These are phyloP conservation scores for Hydnomerulius pinastri DNA, from an alignment of 768 basidiomycete genomes.

Conservation along the genomic window DNA sequence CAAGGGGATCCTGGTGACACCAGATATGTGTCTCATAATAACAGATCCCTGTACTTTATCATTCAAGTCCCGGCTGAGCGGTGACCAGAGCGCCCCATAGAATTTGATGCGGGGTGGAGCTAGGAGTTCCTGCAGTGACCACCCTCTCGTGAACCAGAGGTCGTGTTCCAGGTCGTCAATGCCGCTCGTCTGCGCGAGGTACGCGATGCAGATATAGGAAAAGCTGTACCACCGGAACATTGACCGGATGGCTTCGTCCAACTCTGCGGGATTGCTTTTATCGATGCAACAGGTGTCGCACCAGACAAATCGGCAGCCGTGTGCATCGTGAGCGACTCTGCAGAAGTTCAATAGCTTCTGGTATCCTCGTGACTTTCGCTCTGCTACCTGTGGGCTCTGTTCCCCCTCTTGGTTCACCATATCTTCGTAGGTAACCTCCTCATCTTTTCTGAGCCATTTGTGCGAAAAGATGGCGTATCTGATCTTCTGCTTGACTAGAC, in stretches of 20 bases:
- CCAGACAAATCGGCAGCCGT: slow-evolving; percentile 11
- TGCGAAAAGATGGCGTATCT: slow-evolving; percentile 11
- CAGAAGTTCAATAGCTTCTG: slow-evolving; percentile 6
- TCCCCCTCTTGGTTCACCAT: background rate
- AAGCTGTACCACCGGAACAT: slow-evolving; percentile 17
- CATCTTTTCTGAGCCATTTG: slow-evolving; percentile 2
- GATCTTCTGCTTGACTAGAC: background rate
- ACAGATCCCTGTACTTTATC: background rate
- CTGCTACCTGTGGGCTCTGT: background rate
- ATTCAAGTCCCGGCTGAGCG: background rate
- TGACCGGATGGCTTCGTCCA: slow-evolving; percentile 13
- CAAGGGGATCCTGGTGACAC: slow-evolving; percentile 3
- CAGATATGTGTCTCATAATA: slow-evolving; percentile 3
- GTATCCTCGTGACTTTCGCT: background rate
- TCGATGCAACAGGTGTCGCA: slow-evolving; percentile 18
- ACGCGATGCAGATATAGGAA: slow-evolving; percentile 9
- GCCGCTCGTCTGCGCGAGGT: slow-evolving; percentile 2
- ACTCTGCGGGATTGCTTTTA: slow-evolving; percentile 9
- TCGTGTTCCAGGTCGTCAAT: background rate
- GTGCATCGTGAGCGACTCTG: background rate
- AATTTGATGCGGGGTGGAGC: slow-evolving; percentile 18
- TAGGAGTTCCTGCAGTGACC: slow-evolving; percentile 14
- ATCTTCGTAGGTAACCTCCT: slow-evolving; percentile 1
- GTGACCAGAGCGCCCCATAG: slow-evolving; percentile 12
- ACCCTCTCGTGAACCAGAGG: slow-evolving; percentile 21